Conservation (phyloP, 805 yeast species). For the Saccharomycopsis capsularis region DNA sequence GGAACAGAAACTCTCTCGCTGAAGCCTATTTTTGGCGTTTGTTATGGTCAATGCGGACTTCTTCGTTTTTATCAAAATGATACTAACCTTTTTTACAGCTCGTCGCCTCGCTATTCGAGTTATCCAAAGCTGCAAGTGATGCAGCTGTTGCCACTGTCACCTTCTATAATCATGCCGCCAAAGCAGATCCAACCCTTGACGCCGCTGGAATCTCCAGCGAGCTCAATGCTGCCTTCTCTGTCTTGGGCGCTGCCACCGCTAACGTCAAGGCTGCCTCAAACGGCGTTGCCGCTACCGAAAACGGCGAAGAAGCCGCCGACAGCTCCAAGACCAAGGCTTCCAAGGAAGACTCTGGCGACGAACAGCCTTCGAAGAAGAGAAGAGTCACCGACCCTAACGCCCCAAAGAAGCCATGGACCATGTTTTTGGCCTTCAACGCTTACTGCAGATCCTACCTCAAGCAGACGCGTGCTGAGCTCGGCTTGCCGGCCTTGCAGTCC, state of each 20-base stretch:
- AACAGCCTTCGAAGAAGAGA: constrained; percentile 32
- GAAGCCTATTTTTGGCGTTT: too few species aligned
- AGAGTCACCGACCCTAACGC: constrained; percentile 79
- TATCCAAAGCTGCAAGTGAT: constrained; percentile 80
- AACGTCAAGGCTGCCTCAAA: neutral
- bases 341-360: constrained; percentile 8
- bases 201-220: constrained; percentile 36
- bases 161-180: constrained; percentile 51
- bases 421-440: constrained; percentile 73
- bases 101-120: constrained; percentile 72
- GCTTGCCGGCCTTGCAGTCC: constrained; percentile 59
- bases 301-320: constrained; percentile 1
- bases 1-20: too few species aligned
- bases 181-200: constrained; percentile 41
- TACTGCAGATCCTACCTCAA: constrained; percentile 65
- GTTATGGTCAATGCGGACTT: too few species aligned
- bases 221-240: constrained; percentile 33
- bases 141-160: constrained; percentile 76
- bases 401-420: constrained; percentile 90
- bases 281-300: neutral
- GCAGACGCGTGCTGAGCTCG: constrained; percentile 54
- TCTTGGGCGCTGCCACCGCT: constrained; percentile 23
- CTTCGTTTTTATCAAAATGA: too few species aligned
- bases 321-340: neutral
- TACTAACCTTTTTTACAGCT: constrained; percentile 33